These are phyloP conservation scores for Colletotrichum orchidophilum DNA, from an alignment of 2,329 filamentous ascomycete genomes.

Conservation along the genomic window DNA sequence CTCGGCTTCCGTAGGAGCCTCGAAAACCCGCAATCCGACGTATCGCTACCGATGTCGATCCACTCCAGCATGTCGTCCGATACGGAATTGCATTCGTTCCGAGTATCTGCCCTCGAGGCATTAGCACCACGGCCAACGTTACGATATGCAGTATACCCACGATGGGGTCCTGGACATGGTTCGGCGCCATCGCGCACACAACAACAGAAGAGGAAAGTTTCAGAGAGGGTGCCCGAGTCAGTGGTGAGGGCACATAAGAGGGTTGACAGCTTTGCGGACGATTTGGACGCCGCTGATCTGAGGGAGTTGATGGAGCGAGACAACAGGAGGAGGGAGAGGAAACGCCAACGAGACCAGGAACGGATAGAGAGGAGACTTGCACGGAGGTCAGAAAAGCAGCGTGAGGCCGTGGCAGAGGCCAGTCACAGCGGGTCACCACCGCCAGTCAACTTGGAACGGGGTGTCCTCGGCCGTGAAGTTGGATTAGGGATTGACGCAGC, in stretches of 20 bases:
- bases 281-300: slow-evolving; percentile 83
- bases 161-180: slow-evolving; percentile 59
- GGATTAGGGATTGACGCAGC: slow-evolving; percentile 63
- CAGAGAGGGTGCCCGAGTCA: slow-evolving; percentile 65
- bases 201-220: slow-evolving; percentile 61
- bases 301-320: slow-evolving; percentile 93
- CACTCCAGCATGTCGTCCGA: slow-evolving; percentile 80
- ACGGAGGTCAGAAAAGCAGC: slow-evolving; percentile 73
- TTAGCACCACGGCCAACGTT: slow-evolving; percentile 87
- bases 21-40: slow-evolving; percentile 73
- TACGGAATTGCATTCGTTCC: slow-evolving; percentile 81
- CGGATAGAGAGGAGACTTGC: slow-evolving; percentile 72
- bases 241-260: slow-evolving; percentile 68
- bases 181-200: slow-evolving; percentile 57
- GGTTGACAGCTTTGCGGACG: slow-evolving; percentile 80
- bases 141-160: slow-evolving; percentile 74
- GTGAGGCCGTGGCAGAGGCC: slow-evolving; percentile 64
- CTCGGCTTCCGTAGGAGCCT: slow-evolving; percentile 58
- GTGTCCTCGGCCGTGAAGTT: slow-evolving; percentile 67
- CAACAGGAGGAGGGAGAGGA: slow-evolving; percentile 79
- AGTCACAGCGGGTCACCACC: slow-evolving; percentile 59
- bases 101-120: slow-evolving; percentile 81
- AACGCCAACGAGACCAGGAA: slow-evolving; percentile 73
- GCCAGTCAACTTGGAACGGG: slow-evolving; percentile 66
- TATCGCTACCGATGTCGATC: slow-evolving; percentile 80